Percentiles rank a stretch among this genome's conserved stretches.
These are phyloP conservation scores for Diutina scorzettiae DNA, from an alignment of 1,139 yeast species.

Conservation along the genomic window DNA sequence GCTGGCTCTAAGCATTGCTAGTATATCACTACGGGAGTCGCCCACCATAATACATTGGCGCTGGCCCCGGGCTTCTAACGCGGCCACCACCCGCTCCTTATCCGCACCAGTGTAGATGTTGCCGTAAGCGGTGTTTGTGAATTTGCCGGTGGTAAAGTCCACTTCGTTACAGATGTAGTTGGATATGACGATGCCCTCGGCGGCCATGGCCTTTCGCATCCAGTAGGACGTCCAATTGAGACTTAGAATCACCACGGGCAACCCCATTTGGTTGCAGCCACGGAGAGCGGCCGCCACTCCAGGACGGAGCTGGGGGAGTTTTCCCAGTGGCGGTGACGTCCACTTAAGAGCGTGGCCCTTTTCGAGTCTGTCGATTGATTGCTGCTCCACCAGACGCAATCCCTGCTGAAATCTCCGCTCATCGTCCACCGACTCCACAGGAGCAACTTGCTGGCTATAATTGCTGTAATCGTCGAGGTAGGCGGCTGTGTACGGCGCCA, in stretches of 20 bases:
- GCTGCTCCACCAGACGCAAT: background rate
- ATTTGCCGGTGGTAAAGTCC: slow-evolving; percentile 33
- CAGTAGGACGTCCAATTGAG: slow-evolving; percentile 53
- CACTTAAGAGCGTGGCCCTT: background rate
- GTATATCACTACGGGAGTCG: slow-evolving; percentile 53
- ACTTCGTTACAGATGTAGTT: slow-evolving; percentile 38
- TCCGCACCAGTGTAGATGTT: slow-evolving; percentile 46
- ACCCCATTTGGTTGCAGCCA: slow-evolving; percentile 12
- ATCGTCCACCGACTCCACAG: slow-evolving; percentile 19
- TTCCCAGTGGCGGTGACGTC: background rate
- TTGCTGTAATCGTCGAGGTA: slow-evolving; percentile 15
- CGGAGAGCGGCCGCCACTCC: slow-evolving; percentile 3
- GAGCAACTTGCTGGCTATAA: slow-evolving; percentile 34
- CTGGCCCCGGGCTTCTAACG: slow-evolving; percentile 9
- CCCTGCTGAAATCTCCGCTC: background rate
- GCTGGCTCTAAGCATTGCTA: slow-evolving; percentile 38
- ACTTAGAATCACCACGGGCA: slow-evolving; percentile 40
- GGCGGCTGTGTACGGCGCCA: slow-evolving; percentile 31
- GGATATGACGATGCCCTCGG: slow-evolving; percentile 19
- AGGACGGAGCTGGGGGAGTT: background rate
- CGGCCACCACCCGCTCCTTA: slow-evolving; percentile 23
- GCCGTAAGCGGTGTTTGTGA: slow-evolving; percentile 11
- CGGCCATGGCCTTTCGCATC: slow-evolving; percentile 28
- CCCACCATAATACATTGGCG: slow-evolving; percentile 27
- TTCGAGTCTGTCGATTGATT: background rate